phyloP scores from a whole-genome alignment of 176 grass and related monocot genomes.

The Hyparrhenia diplandra region DNA sequence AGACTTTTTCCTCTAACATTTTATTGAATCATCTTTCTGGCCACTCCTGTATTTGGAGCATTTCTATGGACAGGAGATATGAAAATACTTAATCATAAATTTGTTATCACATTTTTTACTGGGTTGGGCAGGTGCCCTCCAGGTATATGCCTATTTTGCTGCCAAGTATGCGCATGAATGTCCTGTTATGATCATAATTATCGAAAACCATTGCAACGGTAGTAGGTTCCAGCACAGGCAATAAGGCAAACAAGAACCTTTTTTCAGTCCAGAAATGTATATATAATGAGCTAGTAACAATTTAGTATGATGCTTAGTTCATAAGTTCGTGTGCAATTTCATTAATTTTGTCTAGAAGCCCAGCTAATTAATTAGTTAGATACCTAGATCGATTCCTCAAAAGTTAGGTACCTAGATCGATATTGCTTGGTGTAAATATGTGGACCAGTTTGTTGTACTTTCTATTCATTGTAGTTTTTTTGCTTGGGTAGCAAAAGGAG shows the following conservation, averaged over 20 bases:
- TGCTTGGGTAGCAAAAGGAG: not conserved
- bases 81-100: too few species aligned
- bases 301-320: not conserved
- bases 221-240: too few species aligned
- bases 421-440: not conserved
- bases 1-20: too few species aligned
- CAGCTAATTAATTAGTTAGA: not conserved
- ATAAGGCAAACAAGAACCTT: not conserved
- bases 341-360: not conserved
- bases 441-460: conserved; percentile 14
- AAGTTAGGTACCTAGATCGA: not conserved
- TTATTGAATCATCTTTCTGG: too few species aligned
- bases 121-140: too few species aligned
- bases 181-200: too few species aligned
- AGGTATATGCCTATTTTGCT: too few species aligned
- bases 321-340: not conserved
- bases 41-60: too few species aligned
- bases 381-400: not conserved
- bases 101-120: too few species aligned
- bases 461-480: conserved; percentile 1
- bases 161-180: too few species aligned
- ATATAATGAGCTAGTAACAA: not conserved
- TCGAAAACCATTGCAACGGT: too few species aligned
- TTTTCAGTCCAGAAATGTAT: conserved; percentile 11
- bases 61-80: too few species aligned